Percentiles rank a stretch among this genome's conserved stretches.
phyloP scores from a whole-genome alignment of 2,329 filamentous ascomycete species.

The Helotiales sp. region DNA sequence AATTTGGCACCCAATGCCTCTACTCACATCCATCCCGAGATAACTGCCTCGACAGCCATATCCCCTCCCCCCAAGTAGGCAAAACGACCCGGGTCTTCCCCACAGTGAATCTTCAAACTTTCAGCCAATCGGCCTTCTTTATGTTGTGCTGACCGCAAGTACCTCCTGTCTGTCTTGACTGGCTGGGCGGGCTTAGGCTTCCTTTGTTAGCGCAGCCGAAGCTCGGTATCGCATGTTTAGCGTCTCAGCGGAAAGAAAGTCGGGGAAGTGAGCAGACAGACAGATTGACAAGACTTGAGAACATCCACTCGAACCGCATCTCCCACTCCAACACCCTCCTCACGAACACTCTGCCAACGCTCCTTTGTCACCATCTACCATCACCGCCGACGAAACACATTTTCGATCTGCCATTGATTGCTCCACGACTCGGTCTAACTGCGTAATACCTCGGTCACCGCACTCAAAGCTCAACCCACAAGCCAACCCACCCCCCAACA shows the following conservation, averaged over 20 bases:
- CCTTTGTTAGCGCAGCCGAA: background rate
- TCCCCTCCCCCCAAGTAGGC: background rate
- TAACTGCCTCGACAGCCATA: background rate
- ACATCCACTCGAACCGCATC: background rate
- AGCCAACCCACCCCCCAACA: constrained; percentile 3
- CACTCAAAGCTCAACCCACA: background rate
- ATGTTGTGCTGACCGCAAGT: constrained; percentile 7
- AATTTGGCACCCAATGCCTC: too few relatives aligned
- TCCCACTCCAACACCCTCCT: background rate
- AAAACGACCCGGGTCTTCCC: background rate
- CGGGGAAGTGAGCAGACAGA: constrained; percentile 5
- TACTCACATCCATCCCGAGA: background rate
- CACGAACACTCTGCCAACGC: background rate
- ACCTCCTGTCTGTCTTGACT: background rate
- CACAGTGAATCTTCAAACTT: background rate
- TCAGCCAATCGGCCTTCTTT: constrained; percentile 1
- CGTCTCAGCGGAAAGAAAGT: constrained; percentile 16
- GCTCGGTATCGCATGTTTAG: constrained; percentile 8
- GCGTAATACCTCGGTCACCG: background rate
- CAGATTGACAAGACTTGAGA: background rate
- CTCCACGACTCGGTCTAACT: background rate
- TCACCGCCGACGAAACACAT: background rate
- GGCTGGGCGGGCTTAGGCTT: too few relatives aligned
- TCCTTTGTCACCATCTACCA: background rate
- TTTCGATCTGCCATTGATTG: background rate